phyloP scores from a whole-genome alignment of 2,329 filamentous ascomycete genomes.

The Thelonectria blattea region DNA sequence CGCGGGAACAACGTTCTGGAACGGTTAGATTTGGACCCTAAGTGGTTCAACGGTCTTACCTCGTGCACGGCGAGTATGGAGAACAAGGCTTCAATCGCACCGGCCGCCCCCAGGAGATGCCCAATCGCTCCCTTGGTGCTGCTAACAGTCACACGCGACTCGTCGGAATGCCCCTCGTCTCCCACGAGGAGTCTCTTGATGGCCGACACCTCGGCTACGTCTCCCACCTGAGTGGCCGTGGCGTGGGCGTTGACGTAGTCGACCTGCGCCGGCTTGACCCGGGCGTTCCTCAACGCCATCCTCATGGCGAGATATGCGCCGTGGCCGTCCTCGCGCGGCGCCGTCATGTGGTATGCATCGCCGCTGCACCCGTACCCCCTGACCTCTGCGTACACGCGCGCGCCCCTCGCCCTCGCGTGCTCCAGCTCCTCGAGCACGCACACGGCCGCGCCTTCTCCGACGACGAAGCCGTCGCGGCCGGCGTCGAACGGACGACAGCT shows the following conservation, averaged over 20 bases:
- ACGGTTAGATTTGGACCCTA: slow-evolving; percentile 17
- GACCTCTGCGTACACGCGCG: slow-evolving; percentile 86
- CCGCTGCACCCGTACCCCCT: slow-evolving; percentile 88
- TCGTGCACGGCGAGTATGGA: slow-evolving; percentile 79
- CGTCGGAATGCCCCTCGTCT: slow-evolving; percentile 66
- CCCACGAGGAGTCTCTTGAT: slow-evolving; percentile 80
- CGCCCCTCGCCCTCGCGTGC: slow-evolving; percentile 80
- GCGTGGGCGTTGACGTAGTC: slow-evolving; percentile 97
- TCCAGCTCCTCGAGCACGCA: slow-evolving; percentile 88
- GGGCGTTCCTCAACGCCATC: slow-evolving; percentile 76
- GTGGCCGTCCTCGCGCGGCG: slow-evolving; percentile 80
- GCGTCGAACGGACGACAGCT: slow-evolving; percentile 89
- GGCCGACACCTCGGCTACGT: slow-evolving; percentile 84
- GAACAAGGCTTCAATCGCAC: slow-evolving; percentile 89
- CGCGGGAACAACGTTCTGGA: slow-evolving; percentile 78
- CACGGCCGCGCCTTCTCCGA: slow-evolving; percentile 89
- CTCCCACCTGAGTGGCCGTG: slow-evolving; percentile 84
- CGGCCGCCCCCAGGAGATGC: slow-evolving; percentile 89
- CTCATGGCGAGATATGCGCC: slow-evolving; percentile 88
- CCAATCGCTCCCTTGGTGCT: slow-evolving; percentile 94
- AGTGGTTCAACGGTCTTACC: slow-evolving; percentile 55
- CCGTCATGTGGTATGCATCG: slow-evolving; percentile 93
- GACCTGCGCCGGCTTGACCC: slow-evolving; percentile 70
- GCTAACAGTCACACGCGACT: slow-evolving; percentile 78
- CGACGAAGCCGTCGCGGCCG: slow-evolving; percentile 83